Conservation (phyloP, 2,329 filamentous ascomycete genomes). For the Colletotrichum endophyticum region DNA sequence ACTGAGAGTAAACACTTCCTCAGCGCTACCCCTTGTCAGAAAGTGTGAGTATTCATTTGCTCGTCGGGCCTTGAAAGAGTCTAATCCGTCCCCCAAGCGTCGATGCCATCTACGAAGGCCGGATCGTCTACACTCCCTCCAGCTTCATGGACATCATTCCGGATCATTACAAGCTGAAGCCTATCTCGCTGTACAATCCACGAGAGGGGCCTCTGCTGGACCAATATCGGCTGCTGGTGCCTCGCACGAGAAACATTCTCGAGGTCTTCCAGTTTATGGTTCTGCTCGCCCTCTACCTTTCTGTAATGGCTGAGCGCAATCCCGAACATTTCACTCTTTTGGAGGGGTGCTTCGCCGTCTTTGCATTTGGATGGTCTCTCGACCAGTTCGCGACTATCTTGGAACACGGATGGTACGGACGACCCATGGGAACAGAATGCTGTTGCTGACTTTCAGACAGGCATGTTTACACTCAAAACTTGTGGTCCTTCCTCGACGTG, state of each 20-base stretch:
- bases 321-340: conserved; percentile 57
- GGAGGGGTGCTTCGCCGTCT: conserved; percentile 74
- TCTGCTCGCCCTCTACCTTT: conserved; percentile 71
- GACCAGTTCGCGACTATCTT: conserved; percentile 80
- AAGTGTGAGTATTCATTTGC: conserved; percentile 54
- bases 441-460: conserved; percentile 37
- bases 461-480: conserved; percentile 85
- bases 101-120: conserved; percentile 80
- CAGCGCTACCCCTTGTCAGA: conserved; percentile 78
- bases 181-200: conserved; percentile 82
- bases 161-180: conserved; percentile 84
- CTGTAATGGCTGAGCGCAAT: conserved; percentile 73
- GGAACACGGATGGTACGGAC: conserved; percentile 67
- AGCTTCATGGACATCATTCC: conserved; percentile 84
- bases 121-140: conserved; percentile 82
- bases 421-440: not conserved
- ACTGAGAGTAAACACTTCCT: conserved; percentile 82
- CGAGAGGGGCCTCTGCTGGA: conserved; percentile 77
- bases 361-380: conserved; percentile 78
- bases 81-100: conserved; percentile 45
- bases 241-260: conserved; percentile 76
- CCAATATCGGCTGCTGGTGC: conserved; percentile 85
- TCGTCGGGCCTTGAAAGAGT: not conserved
- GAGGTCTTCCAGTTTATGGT: conserved; percentile 77
- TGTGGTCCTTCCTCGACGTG: conserved; percentile 88